These are phyloP conservation scores for Verticillium nubilum DNA, from an alignment of 2,329 filamentous ascomycete species.

Conservation along the genomic window DNA sequence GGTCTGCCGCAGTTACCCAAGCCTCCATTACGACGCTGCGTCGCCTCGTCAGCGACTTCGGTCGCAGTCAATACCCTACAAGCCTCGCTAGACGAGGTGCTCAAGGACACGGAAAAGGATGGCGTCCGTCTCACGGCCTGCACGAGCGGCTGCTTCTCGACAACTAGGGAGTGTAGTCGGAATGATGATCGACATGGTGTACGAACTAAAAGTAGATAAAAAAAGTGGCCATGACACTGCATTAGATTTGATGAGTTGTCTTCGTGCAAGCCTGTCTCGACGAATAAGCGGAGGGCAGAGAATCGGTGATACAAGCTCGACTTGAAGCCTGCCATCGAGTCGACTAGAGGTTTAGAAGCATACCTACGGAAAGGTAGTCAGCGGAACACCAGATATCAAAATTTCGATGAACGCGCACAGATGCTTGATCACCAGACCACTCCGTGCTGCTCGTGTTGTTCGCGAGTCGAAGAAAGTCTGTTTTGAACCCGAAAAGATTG, in stretches of 20 bases:
- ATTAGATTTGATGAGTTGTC: too few relatives aligned
- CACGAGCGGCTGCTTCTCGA: conserved; percentile 49
- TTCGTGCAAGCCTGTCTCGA: conserved; percentile 53
- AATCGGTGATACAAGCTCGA: too few relatives aligned
- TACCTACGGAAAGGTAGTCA: too few relatives aligned
- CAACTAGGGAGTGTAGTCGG: conserved; percentile 38
- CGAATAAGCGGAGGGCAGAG: too few relatives aligned
- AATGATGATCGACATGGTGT: conserved; percentile 42
- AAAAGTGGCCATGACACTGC: too few relatives aligned
- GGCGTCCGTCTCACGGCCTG: conserved; percentile 48
- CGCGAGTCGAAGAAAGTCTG: neutral
- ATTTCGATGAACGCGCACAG: too few relatives aligned
- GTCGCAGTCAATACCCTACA: conserved; percentile 48
- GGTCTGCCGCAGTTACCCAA: conserved; percentile 48
- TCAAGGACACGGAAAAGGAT: conserved; percentile 52
- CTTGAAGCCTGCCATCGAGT: too few relatives aligned
- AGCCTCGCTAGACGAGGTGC: conserved; percentile 43
- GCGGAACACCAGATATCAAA: too few relatives aligned
- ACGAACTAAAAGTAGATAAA: conserved; percentile 50
- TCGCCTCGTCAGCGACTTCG: conserved; percentile 36
- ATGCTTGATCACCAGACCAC: too few relatives aligned
- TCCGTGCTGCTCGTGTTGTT: too few relatives aligned
- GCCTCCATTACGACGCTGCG: conserved; percentile 35
- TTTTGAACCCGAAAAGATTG: neutral
- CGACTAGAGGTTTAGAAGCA: too few relatives aligned